Percentiles rank a stretch among this genome's conserved stretches.
phyloP scores from a whole-genome alignment of 331 rosid species.

The Erythrophleum ivorense region DNA sequence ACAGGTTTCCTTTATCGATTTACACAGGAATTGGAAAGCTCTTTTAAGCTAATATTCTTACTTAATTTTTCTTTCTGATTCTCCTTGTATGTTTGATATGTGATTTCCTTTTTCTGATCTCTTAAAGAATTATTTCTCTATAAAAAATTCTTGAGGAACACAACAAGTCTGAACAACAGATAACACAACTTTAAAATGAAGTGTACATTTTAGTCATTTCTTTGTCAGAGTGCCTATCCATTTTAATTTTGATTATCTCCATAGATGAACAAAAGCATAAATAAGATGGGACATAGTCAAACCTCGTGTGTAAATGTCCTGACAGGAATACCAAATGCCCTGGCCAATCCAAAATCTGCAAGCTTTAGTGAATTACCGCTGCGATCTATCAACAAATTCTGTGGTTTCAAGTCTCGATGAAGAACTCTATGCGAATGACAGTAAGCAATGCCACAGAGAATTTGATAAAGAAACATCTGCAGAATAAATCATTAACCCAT shows the following conservation, averaged over 20 bases:
- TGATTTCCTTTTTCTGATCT: not conserved
- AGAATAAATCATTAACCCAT: slow-evolving; percentile 41
- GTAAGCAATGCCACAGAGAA: slow-evolving; percentile 99
- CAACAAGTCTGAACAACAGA: not conserved
- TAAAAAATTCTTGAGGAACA: not conserved
- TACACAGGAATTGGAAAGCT: too few relatives aligned
- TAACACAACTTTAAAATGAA: slow-evolving; percentile 3
- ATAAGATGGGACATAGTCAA: slow-evolving; percentile 36
- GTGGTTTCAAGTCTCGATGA: slow-evolving; percentile 96
- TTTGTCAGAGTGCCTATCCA: slow-evolving; percentile 13
- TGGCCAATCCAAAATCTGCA: slow-evolving; percentile 98
- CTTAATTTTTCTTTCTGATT: not conserved
- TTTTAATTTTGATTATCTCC: slow-evolving; percentile 29
- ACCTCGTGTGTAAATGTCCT: slow-evolving; percentile 98
- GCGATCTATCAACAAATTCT: slow-evolving; percentile 93
- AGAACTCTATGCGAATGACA: slow-evolving; percentile 99
- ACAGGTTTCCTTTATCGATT: too few relatives aligned
- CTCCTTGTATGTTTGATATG: not conserved
- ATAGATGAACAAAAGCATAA: slow-evolving; percentile 28
- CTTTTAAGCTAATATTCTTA: too few relatives aligned
- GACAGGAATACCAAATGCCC: slow-evolving; percentile 99
- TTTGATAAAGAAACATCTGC: slow-evolving; percentile 98
- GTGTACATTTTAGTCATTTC: slow-evolving; percentile 26
- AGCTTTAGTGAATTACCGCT: slow-evolving; percentile 88
- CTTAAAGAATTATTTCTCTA: not conserved